Evolutionary conservation across 2,329 filamentous ascomycete genomes (phyloP).

Genomic region (Hypoxylon sp.): DNA sequence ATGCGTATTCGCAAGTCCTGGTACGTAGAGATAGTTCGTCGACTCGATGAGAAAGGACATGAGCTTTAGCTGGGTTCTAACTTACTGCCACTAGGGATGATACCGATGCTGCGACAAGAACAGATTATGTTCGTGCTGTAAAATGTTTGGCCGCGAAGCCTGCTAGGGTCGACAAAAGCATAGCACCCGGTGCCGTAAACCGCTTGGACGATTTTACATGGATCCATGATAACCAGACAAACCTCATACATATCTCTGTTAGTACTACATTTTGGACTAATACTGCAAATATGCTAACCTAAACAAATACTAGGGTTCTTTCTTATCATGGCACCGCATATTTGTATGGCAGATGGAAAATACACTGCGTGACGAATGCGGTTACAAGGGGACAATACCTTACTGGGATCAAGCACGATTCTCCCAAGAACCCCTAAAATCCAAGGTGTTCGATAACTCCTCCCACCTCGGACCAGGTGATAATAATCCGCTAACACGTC

Average conservation of each 20-base stretch:
- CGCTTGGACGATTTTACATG: constrained; percentile 43
- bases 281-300: neutral
- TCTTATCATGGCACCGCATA: constrained; percentile 43
- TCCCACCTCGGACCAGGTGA: no score
- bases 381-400: constrained; percentile 38
- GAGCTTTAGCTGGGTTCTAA: neutral
- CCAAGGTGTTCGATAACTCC: constrained; percentile 36
- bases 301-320: constrained; percentile 30
- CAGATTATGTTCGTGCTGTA: constrained; percentile 41
- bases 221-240: constrained; percentile 45
- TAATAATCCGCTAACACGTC: no score
- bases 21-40: constrained; percentile 10
- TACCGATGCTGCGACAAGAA: constrained; percentile 18
- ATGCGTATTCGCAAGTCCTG: constrained; percentile 39
- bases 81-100: constrained; percentile 32
- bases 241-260: constrained; percentile 39
- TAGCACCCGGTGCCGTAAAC: constrained; percentile 38
- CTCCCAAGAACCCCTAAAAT: constrained; percentile 35
- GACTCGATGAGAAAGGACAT: no score
- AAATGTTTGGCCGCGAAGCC: constrained; percentile 41
- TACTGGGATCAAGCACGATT: constrained; percentile 45
- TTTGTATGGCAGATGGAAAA: constrained; percentile 44
- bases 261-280: neutral
- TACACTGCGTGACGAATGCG: constrained; percentile 41
- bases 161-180: constrained; percentile 27